Conservation (phyloP, 2,329 filamentous ascomycete species). For the Exophiala lecanii-corni region DNA sequence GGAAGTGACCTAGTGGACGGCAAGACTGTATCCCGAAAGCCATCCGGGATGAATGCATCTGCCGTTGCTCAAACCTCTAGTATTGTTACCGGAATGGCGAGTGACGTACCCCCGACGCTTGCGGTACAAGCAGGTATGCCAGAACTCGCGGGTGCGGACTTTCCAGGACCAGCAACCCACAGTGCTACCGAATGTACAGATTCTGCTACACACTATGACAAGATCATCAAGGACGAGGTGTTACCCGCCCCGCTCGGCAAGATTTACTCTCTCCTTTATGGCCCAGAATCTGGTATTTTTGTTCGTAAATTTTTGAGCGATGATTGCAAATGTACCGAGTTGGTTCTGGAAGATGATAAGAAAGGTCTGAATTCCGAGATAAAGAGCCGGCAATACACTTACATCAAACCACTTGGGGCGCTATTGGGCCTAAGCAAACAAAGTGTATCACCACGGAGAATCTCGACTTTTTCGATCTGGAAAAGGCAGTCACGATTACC, state of each 20-base stretch:
- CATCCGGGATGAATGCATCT: constrained; percentile 51
- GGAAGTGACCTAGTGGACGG: constrained; percentile 47
- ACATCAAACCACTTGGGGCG: constrained; percentile 84
- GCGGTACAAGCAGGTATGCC: constrained; percentile 23
- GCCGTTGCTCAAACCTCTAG: constrained; percentile 28
- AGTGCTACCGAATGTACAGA: constrained; percentile 82
- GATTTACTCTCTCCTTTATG: constrained; percentile 84
- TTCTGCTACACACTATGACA: constrained; percentile 72
- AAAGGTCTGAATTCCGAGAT: constrained; percentile 71
- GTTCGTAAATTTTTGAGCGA: constrained; percentile 81
- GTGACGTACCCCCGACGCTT: constrained; percentile 34
- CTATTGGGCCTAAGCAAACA: constrained; percentile 88
- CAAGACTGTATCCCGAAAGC: constrained; percentile 64
- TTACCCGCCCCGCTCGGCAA: constrained; percentile 87
- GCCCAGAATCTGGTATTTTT: constrained; percentile 70
- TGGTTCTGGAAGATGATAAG: constrained; percentile 77
- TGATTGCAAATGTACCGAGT: constrained; percentile 75
- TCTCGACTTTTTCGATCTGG: constrained; percentile 78
- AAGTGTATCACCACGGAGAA: constrained; percentile 87
- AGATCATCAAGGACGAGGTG: constrained; percentile 75
- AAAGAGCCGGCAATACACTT: constrained; percentile 70
- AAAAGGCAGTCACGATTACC: constrained; percentile 78
- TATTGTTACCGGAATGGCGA: constrained; percentile 12
- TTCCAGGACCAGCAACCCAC: constrained; percentile 79
- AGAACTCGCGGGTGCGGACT: constrained; percentile 53